A percentile compares a stretch with the other conserved stretches of the same genome.
These are phyloP conservation scores for Adansonia grandidieri DNA, from an alignment of 441 rosid genomes.

Conservation along the genomic window DNA sequence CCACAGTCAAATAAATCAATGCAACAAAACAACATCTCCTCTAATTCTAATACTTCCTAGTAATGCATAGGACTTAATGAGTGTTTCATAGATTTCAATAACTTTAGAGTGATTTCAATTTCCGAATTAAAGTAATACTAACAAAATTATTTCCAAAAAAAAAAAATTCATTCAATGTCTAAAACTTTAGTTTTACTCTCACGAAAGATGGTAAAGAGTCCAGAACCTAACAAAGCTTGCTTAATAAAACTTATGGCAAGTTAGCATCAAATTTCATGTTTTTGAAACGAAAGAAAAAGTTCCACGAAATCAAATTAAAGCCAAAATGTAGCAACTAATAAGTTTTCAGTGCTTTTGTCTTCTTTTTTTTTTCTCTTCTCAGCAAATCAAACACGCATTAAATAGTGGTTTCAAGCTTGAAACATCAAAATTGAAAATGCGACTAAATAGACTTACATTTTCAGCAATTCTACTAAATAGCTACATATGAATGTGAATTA, in stretches of 20 bases:
- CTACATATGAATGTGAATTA: slow-evolving; percentile 1
- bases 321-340: slow-evolving; percentile 1
- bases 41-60: neutral
- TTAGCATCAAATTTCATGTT: neutral
- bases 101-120: neutral
- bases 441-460: slow-evolving; percentile 13
- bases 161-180: neutral
- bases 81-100: neutral
- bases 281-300: neutral
- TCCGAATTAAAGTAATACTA: slow-evolving; percentile 3
- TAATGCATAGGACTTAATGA: neutral
- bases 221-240: slow-evolving; percentile 5
- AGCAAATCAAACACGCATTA: neutral
- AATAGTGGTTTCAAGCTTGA: neutral
- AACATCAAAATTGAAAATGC: slow-evolving; percentile 16
- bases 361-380: neutral
- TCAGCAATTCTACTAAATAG: slow-evolving; percentile 18
- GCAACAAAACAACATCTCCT: slow-evolving; percentile 10
- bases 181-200: neutral
- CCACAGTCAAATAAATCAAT: neutral
- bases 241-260: neutral
- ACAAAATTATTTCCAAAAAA: slow-evolving; percentile 4
- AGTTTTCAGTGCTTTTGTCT: neutral
- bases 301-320: slow-evolving; percentile 9
- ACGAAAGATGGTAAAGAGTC: slow-evolving; percentile 3